Base-by-base conservation (phyloP, 179 eudicot genomes). In the Nepenthes alata region DNA sequence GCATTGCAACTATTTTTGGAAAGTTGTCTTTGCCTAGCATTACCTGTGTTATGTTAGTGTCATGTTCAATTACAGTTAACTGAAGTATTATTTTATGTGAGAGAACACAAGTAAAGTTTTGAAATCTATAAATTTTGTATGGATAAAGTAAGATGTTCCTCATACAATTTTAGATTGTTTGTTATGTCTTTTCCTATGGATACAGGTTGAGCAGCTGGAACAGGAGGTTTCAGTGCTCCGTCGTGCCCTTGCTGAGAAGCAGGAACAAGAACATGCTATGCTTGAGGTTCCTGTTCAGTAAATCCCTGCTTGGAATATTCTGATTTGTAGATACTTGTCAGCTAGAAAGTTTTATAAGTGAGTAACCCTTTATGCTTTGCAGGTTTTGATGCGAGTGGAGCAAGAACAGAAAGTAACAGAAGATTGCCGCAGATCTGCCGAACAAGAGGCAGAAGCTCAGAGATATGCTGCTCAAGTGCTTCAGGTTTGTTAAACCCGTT, bases 341-440 rank as follows among this genome's bases (percentile, higher is more conserved):
- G 13, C 2, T 5, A 2, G 10, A 59, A 47, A 2, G 41, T 47
- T 12, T 34, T 12, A 2, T 12, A 2, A 10, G 6, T 34, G 37
- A 4, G 14, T 48, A 47, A 13, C 1, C 15, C 35, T 10, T 14
- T 38, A 11, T 41, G 3, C 63, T 57, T 59, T 69, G 44, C 62
- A 93, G 98, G 96, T 90, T 64, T 76, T 90, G 68, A 94, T 94
- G 95, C 77, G 96, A 66, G 99, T 89, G 55, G 99, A 94, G 78
- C 99, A 90, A 77, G 99, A 87, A 47, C 99, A 94, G 63, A 94
- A 70, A 76, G 85, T 94, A 66, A 94, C 99, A 44, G 99, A 94
- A 79, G 99, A 94, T 82, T 97, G 95, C 69, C 95, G 99, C 45
- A 77, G 83, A 78, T 94, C 62, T 79, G 94, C 97, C 56, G 99